A percentile compares a stretch with the other conserved stretches of the same genome.
Conservation (phyloP, 73 alveolate genomes). For the Symbiodinium pilosum region DNA sequence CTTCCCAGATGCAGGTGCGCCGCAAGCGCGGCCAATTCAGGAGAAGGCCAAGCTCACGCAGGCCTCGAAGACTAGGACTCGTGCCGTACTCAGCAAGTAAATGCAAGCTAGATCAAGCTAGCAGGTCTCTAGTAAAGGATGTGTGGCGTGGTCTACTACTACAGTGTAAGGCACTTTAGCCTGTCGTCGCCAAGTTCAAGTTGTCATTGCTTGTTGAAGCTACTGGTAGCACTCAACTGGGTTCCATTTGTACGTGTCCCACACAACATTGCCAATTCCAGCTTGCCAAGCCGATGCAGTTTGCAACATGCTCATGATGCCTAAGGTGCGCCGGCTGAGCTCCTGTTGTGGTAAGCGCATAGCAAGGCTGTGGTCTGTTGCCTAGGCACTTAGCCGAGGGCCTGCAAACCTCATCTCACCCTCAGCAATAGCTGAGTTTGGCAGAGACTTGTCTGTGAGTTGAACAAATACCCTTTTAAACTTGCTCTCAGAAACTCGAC, state of each 20-base stretch:
- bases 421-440: background rate
- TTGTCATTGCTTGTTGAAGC: too few species aligned
- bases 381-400: background rate
- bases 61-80: background rate
- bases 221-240: too few species aligned
- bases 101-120: background rate
- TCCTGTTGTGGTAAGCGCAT: background rate
- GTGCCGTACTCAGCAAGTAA: background rate
- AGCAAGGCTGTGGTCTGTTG: background rate
- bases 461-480: too few species aligned
- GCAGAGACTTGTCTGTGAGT: background rate
- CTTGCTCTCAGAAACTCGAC: too few species aligned
- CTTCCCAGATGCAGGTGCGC: background rate
- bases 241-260: too few species aligned
- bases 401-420: background rate
- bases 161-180: too few species aligned
- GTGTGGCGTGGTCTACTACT: too few species aligned
- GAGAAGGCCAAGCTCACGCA: background rate
- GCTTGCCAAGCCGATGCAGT: too few species aligned
- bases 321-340: background rate
- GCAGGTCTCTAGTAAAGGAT: background rate
- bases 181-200: too few species aligned
- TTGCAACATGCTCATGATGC: too few species aligned
- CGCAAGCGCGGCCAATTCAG: background rate
- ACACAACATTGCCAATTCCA: too few species aligned